Conservation (phyloP, 2,329 filamentous ascomycete genomes). For the Diatrype stigma region DNA sequence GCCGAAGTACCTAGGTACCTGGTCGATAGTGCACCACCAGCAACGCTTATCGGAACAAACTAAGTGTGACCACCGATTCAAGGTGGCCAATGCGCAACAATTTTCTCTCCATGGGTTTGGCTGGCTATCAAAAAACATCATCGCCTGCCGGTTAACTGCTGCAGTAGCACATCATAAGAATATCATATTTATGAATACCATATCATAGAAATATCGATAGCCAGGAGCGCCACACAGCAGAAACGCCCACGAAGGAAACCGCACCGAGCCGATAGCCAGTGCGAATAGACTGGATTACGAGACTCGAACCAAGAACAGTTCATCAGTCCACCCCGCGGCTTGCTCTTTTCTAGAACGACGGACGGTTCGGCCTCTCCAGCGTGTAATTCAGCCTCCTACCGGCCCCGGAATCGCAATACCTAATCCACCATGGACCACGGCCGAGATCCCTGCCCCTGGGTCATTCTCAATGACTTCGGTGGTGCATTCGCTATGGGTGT, state of each 20-base stretch:
- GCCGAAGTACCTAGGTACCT: background rate
- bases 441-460: slow-evolving; percentile 94
- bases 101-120: slow-evolving; percentile 4
- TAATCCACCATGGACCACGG: slow-evolving; percentile 75
- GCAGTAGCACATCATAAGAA: background rate
- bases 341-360: too few species aligned
- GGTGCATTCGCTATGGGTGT: slow-evolving; percentile 97
- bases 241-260: too few species aligned
- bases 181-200: too few species aligned
- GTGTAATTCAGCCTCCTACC: too few species aligned
- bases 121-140: background rate
- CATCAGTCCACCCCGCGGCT: too few species aligned
- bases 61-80: background rate
- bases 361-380: too few species aligned
- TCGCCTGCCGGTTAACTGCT: background rate
- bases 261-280: too few species aligned
- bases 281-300: too few species aligned
- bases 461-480: slow-evolving; percentile 94
- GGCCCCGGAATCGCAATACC: background rate
- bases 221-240: too few species aligned
- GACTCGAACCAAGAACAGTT: too few species aligned
- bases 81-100: slow-evolving; percentile 11
- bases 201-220: background rate
- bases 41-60: too few species aligned
- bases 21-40: too few species aligned